phyloP scores from a whole-genome alignment of 2,329 filamentous ascomycete species.

The Xylaria multiplex region DNA sequence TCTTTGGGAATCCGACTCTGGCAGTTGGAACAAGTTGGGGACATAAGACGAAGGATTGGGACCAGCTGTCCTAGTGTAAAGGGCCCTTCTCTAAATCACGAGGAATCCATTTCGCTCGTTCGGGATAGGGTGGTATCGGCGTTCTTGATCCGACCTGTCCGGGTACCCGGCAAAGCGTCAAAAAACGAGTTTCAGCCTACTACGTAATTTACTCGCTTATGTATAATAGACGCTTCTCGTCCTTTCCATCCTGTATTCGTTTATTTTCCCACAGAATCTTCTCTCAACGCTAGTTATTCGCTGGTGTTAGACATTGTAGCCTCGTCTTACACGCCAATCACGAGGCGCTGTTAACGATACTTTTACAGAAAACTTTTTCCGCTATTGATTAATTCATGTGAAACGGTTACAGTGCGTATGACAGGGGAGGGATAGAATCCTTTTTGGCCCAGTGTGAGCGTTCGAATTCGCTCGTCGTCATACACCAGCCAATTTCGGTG shows the following conservation, averaged over 20 bases:
- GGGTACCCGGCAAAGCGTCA: neutral
- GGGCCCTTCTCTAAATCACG: neutral
- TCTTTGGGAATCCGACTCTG: too few relatives aligned
- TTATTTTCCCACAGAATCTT: too few relatives aligned
- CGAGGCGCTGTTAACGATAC: neutral
- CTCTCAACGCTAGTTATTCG: neutral
- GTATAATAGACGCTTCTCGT: neutral
- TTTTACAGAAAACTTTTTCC: neutral
- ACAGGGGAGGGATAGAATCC: neutral
- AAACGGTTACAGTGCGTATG: neutral
- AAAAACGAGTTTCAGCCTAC: neutral
- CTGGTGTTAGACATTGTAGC: neutral
- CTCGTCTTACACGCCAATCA: constrained; percentile 11
- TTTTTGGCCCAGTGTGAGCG: neutral
- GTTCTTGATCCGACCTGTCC: neutral
- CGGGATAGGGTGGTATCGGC: neutral
- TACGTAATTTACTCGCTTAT: neutral
- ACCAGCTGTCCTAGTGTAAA: too few relatives aligned
- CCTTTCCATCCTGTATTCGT: constrained; percentile 2
- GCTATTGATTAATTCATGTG: neutral
- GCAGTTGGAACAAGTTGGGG: neutral
- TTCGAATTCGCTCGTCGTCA: neutral
- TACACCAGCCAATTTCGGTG: neutral
- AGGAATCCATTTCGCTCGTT: neutral
- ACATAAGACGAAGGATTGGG: too few relatives aligned